Evolutionary conservation across 371 early-diverging fungal species (phyloP).

Genomic region (Catenaria anguillulae): DNA sequence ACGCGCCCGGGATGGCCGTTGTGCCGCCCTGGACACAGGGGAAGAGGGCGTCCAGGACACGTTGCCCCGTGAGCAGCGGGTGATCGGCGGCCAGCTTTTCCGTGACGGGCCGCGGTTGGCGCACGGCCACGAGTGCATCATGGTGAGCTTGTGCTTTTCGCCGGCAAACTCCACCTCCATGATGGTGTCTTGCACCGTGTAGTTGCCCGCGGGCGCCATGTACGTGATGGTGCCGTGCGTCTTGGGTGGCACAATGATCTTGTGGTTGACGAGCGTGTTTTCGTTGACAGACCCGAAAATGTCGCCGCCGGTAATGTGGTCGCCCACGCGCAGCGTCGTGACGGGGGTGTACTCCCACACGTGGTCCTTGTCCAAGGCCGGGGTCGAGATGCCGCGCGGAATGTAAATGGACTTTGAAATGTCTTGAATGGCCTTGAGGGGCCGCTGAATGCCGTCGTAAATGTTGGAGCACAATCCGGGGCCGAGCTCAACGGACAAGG

Average conservation of each 20-base stretch:
- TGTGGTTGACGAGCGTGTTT: constrained; percentile 89
- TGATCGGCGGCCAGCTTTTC: constrained; percentile 93
- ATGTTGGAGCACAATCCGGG: constrained; percentile 97
- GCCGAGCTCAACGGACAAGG: constrained; percentile 98
- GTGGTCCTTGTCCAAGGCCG: constrained; percentile 82
- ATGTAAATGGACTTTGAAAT: constrained; percentile 94
- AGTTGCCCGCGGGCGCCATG: constrained; percentile 89
- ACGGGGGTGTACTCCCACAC: constrained; percentile 92
- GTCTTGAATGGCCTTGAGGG: constrained; percentile 93
- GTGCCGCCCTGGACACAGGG: constrained; percentile 99
- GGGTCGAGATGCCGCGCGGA: constrained; percentile 96
- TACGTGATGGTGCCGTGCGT: constrained; percentile 88
- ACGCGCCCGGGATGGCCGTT: constrained; percentile 99
- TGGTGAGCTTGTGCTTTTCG: constrained; percentile 67
- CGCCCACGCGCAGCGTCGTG: constrained; percentile 53
- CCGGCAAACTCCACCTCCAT: constrained; percentile 92
- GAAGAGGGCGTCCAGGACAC: constrained; percentile 98
- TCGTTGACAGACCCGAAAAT: constrained; percentile 93
- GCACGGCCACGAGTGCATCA: constrained; percentile 99
- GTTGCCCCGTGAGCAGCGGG: constrained; percentile 98
- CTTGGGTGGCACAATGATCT: constrained; percentile 93
- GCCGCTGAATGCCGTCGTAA: constrained; percentile 99
- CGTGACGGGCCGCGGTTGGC: constrained; percentile 94
- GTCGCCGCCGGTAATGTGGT: constrained; percentile 96
- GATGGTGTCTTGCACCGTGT: constrained; percentile 85